A percentile compares a stretch with the other conserved stretches of the same genome.
Conservation (phyloP, 2,329 filamentous ascomycete species). For the Diaporthe sp. region DNA sequence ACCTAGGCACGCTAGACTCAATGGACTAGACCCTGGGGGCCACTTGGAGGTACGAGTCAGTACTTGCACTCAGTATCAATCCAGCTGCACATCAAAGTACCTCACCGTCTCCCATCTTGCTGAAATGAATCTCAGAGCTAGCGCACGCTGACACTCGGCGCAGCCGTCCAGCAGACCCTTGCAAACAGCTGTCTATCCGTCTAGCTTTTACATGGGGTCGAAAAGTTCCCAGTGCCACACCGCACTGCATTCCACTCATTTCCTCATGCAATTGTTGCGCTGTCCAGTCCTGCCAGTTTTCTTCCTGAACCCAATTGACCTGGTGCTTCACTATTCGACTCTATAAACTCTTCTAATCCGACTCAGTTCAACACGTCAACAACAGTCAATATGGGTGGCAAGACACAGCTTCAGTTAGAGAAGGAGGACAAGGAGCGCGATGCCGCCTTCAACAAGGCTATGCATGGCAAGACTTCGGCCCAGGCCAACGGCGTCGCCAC, state of each 20-base stretch:
- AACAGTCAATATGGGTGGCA: conserved; percentile 34
- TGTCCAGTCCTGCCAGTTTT: not conserved
- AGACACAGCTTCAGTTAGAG: conserved; percentile 66
- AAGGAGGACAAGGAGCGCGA: conserved; percentile 85
- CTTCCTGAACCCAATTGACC: conserved; percentile 25
- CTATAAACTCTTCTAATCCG: not conserved
- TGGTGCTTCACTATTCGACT: not conserved
- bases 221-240: conserved; percentile 32
- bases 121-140: conserved; percentile 25
- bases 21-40: not conserved
- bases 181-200: conserved; percentile 26
- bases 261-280: not conserved
- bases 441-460: conserved; percentile 88
- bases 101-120: not conserved
- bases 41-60: not conserved
- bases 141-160: conserved; percentile 21
- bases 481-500: conserved; percentile 78
- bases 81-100: not conserved
- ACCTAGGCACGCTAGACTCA: not conserved
- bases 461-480: conserved; percentile 81
- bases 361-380: conserved; percentile 20
- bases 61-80: not conserved
- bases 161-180: conserved; percentile 27
- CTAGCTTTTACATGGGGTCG: conserved; percentile 15
- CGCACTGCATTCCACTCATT: conserved; percentile 30